A percentile compares a stretch with the other conserved stretches of the same genome.
Evolutionary conservation across 164 flowering plant genomes (phyloP).

Genomic region (Annona squamosa): DNA sequence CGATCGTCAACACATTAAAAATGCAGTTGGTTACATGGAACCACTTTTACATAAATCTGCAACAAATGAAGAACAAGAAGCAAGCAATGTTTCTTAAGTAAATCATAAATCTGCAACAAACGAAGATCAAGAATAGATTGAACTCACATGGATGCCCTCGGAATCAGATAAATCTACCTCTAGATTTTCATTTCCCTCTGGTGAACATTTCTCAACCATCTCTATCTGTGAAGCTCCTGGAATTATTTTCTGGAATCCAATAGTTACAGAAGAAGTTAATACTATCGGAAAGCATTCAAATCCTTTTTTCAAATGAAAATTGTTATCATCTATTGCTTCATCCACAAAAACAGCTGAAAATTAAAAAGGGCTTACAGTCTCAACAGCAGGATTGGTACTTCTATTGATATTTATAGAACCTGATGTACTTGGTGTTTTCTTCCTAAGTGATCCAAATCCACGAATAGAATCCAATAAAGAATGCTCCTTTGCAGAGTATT

Average conservation of each 20-base stretch:
- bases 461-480: conserved; percentile 26
- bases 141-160: conserved; percentile 26
- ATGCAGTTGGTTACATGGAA: too few species aligned
- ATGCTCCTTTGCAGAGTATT: conserved; percentile 14
- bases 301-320: background rate
- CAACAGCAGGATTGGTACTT: conserved; percentile 19
- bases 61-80: too few species aligned
- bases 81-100: too few species aligned
- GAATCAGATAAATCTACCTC: conserved; percentile 10
- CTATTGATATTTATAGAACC: conserved; percentile 31
- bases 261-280: background rate
- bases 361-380: conserved; percentile 30
- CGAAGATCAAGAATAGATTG: background rate
- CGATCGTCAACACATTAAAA: too few species aligned
- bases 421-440: conserved; percentile 20
- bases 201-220: conserved; percentile 20
- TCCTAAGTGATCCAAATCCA: conserved; percentile 29
- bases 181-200: conserved; percentile 7
- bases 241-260: conserved; percentile 20
- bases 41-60: too few species aligned
- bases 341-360: background rate
- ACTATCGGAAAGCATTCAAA: background rate
- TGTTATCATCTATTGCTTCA: background rate
- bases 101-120: background rate
- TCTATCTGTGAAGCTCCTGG: conserved; percentile 14